Percentiles rank a stretch among this genome's conserved stretches.
phyloP scores from a whole-genome alignment of 108 stramenopile genomes.

The Conticribra weissflogii region DNA sequence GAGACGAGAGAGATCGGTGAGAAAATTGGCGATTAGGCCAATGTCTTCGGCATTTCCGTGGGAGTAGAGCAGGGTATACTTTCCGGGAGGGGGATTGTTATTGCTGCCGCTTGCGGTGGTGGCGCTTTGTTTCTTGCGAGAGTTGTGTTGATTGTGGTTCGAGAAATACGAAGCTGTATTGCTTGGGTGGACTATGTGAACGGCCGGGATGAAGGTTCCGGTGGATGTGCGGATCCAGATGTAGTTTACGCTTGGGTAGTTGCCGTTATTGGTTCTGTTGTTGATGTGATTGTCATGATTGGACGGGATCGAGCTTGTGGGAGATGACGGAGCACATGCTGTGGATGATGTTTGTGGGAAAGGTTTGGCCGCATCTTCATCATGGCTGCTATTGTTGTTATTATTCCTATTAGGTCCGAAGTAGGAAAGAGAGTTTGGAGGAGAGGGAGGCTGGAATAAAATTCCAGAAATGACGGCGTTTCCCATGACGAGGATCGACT shows the following conservation, averaged over 20 bases:
- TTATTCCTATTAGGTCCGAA: conserved; percentile 5
- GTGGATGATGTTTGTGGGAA: too few relatives aligned
- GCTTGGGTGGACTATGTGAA: conserved; percentile 25
- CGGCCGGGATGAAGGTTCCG: conserved; percentile 22
- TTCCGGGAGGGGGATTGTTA: background rate
- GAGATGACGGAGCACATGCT: background rate
- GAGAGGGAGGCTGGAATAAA: conserved; percentile 47
- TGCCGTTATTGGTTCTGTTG: background rate
- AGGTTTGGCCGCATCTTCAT: too few relatives aligned
- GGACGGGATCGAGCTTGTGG: background rate
- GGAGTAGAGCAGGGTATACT: conserved; percentile 51
- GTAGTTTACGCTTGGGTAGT: conserved; percentile 4
- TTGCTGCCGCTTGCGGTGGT: background rate
- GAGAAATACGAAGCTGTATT: background rate
- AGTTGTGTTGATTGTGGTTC: background rate
- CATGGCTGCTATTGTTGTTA: background rate
- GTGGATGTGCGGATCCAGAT: conserved; percentile 6
- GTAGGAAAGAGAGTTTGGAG: conserved; percentile 29
- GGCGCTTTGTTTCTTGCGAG: too few relatives aligned
- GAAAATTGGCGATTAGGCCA: conserved; percentile 49
- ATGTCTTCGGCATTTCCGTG: conserved; percentile 73
- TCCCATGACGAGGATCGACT: conserved; percentile 27
- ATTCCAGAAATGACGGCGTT: conserved; percentile 42
- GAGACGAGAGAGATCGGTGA: conserved; percentile 45
- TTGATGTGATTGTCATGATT: background rate